Percentiles rank a stretch among this genome's conserved stretches.
Conservation (phyloP, 139 green algal species). For the Desmodesmus armatus region DNA sequence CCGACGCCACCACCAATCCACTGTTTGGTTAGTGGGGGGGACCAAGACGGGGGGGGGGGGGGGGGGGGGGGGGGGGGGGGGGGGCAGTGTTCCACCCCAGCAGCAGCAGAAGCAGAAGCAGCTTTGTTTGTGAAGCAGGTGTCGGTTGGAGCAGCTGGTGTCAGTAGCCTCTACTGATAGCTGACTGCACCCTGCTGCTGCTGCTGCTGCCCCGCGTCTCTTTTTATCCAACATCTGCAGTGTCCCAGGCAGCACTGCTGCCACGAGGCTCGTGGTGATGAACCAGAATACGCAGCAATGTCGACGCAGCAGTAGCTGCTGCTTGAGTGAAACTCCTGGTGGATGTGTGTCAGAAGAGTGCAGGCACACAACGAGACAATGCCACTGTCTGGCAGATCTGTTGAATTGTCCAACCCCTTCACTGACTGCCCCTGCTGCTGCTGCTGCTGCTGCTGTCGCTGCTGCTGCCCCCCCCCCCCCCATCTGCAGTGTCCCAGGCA, state of each 20-base stretch:
- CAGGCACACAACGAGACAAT: too few species aligned
- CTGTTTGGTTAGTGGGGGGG: constrained; percentile 53
- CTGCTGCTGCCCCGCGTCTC: not conserved
- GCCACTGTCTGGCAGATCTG: too few species aligned
- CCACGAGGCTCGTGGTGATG: constrained; percentile 34
- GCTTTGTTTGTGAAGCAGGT: too few species aligned
- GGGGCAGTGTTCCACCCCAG: not conserved
- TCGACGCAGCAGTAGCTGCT: constrained; percentile 52
- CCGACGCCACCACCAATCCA: constrained; percentile 64
- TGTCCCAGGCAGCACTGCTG: constrained; percentile 60
- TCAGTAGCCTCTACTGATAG: too few species aligned
- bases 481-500: constrained; percentile 57
- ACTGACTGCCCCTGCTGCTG: not conserved
- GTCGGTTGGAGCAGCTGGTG: too few species aligned
- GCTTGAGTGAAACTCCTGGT: too few species aligned
- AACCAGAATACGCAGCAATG: constrained; percentile 50
- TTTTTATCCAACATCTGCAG: not conserved
- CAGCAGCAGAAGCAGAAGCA: not conserved
- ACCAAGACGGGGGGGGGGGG: too few species aligned
- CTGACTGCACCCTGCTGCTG: not conserved
- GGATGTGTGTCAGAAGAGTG: too few species aligned
- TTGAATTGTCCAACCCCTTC: too few species aligned
- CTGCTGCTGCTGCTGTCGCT: too few species aligned
- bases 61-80: too few species aligned
- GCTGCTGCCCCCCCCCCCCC: too few species aligned